Conservation (phyloP, 2,329 filamentous ascomycete species). For the Davidsoniella eucalypti region DNA sequence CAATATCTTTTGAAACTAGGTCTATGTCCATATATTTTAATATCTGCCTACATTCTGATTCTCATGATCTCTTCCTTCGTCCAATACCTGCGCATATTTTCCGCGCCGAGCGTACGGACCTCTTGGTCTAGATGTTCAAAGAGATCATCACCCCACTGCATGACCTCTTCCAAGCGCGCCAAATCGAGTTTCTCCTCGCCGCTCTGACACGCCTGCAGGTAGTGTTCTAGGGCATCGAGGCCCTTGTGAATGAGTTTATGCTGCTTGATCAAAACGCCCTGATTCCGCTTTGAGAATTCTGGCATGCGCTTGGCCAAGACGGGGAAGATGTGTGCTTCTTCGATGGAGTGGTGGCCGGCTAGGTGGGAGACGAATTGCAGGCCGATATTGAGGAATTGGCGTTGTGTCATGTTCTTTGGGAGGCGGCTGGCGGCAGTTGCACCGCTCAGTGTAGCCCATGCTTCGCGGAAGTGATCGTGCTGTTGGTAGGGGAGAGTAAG, state of each 20-base stretch:
- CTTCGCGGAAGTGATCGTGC: constrained; percentile 61
- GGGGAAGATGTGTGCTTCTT: constrained; percentile 71
- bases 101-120: constrained; percentile 59
- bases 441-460: constrained; percentile 55
- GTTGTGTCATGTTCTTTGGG: constrained; percentile 46
- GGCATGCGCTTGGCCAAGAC: constrained; percentile 62
- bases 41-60: constrained; percentile 44
- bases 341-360: constrained; percentile 64
- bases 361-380: constrained; percentile 56
- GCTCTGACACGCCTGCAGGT: constrained; percentile 41
- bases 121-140: constrained; percentile 78
- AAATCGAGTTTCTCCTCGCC: constrained; percentile 42
- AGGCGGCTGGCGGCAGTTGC: constrained; percentile 44
- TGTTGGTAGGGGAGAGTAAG: constrained; percentile 18
- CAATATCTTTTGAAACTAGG: no score
- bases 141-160: constrained; percentile 66
- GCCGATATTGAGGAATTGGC: constrained; percentile 49
- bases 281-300: constrained; percentile 37
- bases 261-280: constrained; percentile 46
- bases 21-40: no score
- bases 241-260: constrained; percentile 67
- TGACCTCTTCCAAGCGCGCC: constrained; percentile 28
- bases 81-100: constrained; percentile 82
- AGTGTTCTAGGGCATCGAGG: constrained; percentile 49
- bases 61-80: constrained; percentile 53